A percentile compares a stretch with the other conserved stretches of the same genome.
phyloP scores from a whole-genome alignment of 1,284 basidiomycete genomes.

The Flammula alnicola region DNA sequence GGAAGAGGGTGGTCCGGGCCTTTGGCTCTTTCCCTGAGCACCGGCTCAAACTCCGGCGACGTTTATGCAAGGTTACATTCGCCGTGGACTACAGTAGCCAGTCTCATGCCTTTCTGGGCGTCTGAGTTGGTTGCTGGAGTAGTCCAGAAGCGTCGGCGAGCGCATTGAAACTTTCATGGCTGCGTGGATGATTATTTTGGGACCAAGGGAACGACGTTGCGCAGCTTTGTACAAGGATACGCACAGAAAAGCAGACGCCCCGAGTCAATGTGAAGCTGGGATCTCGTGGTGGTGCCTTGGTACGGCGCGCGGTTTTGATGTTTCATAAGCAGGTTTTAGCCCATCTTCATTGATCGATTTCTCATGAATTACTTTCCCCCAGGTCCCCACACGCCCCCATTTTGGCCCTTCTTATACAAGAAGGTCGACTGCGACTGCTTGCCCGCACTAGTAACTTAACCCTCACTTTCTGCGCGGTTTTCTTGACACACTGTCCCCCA shows the following conservation, averaged over 20 bases:
- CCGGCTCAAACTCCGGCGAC: slow-evolving; percentile 48
- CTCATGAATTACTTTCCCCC: slow-evolving; percentile 27
- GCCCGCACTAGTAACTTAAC: slow-evolving; percentile 35
- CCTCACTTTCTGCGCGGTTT: slow-evolving; percentile 28
- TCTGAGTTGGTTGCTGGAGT: slow-evolving; percentile 28
- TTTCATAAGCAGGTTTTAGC: slow-evolving; percentile 16
- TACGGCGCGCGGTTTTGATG: slow-evolving; percentile 28
- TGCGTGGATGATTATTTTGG: slow-evolving; percentile 33
- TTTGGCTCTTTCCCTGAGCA: slow-evolving; percentile 43
- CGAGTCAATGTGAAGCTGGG: slow-evolving; percentile 17
- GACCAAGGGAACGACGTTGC: slow-evolving; percentile 8
- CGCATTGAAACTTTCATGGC: slow-evolving; percentile 55
- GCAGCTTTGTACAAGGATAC: slow-evolving; percentile 29
- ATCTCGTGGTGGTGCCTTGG: slow-evolving; percentile 31
- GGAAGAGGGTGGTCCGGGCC: slow-evolving; percentile 42
- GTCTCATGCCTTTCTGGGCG: slow-evolving; percentile 29
- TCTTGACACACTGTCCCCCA: slow-evolving; percentile 31
- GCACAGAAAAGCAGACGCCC: slow-evolving; percentile 38
- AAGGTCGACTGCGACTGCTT: slow-evolving; percentile 37
- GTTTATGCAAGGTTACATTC: slow-evolving; percentile 47
- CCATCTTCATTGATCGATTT: slow-evolving; percentile 16
- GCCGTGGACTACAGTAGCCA: slow-evolving; percentile 46
- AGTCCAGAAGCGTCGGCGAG: slow-evolving; percentile 51
- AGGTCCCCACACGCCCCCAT: slow-evolving; percentile 35
- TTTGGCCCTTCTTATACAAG: slow-evolving; percentile 38